Evolutionary conservation across 2,329 filamentous ascomycete genomes (phyloP).

Genomic region (Scedosporium boydii): DNA sequence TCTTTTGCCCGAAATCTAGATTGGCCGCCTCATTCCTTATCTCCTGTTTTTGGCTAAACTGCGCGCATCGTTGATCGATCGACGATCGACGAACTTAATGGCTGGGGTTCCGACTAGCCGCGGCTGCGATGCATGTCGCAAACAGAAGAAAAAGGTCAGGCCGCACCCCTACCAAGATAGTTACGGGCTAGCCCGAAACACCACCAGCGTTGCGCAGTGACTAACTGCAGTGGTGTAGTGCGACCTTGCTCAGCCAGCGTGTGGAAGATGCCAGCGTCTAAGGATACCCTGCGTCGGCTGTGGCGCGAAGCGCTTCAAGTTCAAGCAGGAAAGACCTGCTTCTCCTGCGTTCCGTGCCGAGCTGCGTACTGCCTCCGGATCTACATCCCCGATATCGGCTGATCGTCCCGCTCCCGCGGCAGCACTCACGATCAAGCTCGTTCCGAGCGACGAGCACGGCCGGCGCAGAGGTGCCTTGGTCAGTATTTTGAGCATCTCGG

Average conservation of each 20-base stretch:
- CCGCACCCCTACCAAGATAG: background rate
- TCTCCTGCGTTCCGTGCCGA: too few species aligned
- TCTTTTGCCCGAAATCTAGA: too few species aligned
- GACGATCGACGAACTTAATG: constrained; percentile 22
- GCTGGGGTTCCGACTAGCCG: constrained; percentile 40
- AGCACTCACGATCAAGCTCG: background rate
- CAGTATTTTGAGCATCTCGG: constrained; percentile 25
- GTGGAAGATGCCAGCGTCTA: constrained; percentile 35
- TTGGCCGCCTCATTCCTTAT: background rate
- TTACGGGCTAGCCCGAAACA: background rate
- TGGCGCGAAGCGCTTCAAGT: constrained; percentile 38
- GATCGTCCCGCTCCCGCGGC: background rate
- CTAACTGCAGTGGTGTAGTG: constrained; percentile 24
- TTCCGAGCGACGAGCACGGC: constrained; percentile 22
- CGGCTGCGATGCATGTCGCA: constrained; percentile 40
- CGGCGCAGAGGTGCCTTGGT: constrained; percentile 15
- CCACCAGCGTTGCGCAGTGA: background rate
- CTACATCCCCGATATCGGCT: background rate
- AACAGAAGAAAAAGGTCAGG: constrained; percentile 43
- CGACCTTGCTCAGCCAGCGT: constrained; percentile 32
- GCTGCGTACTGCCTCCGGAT: background rate
- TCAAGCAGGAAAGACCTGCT: constrained; percentile 25
- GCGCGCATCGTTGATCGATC: background rate
- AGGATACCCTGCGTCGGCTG: constrained; percentile 33
- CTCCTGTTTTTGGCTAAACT: background rate